These are phyloP conservation scores for Camellia sinensis DNA, from an alignment of 148 eudicot genomes.

Conservation along the genomic window DNA sequence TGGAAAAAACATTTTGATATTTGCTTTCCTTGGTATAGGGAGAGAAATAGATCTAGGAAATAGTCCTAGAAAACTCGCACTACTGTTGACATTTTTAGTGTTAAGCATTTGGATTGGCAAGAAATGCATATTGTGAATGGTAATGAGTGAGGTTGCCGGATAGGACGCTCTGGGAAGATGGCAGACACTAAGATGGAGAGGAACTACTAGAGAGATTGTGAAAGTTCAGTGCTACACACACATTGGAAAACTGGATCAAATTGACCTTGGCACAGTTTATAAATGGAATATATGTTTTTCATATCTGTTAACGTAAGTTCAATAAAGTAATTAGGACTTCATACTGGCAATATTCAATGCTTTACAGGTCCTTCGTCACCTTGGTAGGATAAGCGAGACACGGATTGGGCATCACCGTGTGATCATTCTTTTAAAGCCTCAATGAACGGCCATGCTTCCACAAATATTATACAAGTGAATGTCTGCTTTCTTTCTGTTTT, in stretches of 20 bases:
- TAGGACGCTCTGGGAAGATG: too few species aligned
- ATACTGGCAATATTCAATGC: too few species aligned
- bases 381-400: constrained; percentile 80
- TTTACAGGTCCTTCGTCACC: constrained; percentile 82
- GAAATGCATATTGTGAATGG: background rate
- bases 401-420: constrained; percentile 85
- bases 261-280: background rate
- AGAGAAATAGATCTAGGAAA: background rate
- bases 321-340: background rate
- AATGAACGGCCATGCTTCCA: constrained; percentile 20
- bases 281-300: background rate
- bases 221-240: background rate
- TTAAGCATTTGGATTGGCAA: background rate
- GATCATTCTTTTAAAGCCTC: constrained; percentile 64
- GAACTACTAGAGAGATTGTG: background rate
- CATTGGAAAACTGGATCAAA: background rate
- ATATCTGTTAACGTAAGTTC: too few species aligned
- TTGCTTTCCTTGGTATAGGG: background rate
- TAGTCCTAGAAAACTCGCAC: background rate
- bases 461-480: background rate
- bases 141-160: too few species aligned
- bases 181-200: too few species aligned
- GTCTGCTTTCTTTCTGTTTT: background rate
- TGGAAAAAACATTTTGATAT: background rate
- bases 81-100: background rate